A percentile compares a stretch with the other conserved stretches of the same genome.
Evolutionary conservation across 495 filamentous ascomycete species (phyloP).

Genomic region (Daldinia concentrica): DNA sequence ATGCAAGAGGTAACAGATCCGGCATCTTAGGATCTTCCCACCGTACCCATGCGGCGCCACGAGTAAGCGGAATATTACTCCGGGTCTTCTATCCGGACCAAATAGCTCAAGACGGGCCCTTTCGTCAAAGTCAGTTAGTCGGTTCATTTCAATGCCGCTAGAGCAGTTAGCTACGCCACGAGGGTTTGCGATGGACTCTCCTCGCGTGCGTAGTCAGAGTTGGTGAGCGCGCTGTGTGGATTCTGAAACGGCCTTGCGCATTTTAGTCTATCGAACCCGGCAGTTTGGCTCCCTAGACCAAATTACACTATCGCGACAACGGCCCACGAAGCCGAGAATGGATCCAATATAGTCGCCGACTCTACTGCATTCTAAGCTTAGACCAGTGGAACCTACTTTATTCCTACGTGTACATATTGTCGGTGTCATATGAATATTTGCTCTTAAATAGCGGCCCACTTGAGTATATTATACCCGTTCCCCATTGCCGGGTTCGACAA

Average conservation of each 20-base stretch:
- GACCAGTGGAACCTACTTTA: slow-evolving; percentile 18
- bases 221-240: slow-evolving; percentile 21
- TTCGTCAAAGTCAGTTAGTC: slow-evolving; percentile 18
- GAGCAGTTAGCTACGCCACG: slow-evolving; percentile 16
- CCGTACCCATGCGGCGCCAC: slow-evolving; percentile 7
- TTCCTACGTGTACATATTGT: slow-evolving; percentile 11
- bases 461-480: slow-evolving; percentile 12
- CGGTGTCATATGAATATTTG: slow-evolving; percentile 29
- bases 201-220: slow-evolving; percentile 16
- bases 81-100: slow-evolving; percentile 15
- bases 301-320: slow-evolving; percentile 31
- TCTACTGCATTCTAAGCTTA: slow-evolving; percentile 21
- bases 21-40: slow-evolving; percentile 19
- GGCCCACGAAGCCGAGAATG: slow-evolving; percentile 30
- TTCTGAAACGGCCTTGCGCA: slow-evolving; percentile 34
- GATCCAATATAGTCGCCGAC: slow-evolving; percentile 11
- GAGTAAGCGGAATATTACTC: slow-evolving; percentile 28
- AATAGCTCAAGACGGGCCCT: slow-evolving; percentile 22
- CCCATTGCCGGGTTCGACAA: slow-evolving; percentile 21
- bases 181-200: slow-evolving; percentile 14
- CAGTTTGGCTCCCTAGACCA: slow-evolving; percentile 28
- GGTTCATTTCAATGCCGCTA: slow-evolving; percentile 17
- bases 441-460: slow-evolving; percentile 1
- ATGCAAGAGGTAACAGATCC: slow-evolving; percentile 29
- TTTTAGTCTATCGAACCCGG: slow-evolving; percentile 29